Conservation (phyloP, 2,329 filamentous ascomycete genomes). For the Alternaria sp. region DNA sequence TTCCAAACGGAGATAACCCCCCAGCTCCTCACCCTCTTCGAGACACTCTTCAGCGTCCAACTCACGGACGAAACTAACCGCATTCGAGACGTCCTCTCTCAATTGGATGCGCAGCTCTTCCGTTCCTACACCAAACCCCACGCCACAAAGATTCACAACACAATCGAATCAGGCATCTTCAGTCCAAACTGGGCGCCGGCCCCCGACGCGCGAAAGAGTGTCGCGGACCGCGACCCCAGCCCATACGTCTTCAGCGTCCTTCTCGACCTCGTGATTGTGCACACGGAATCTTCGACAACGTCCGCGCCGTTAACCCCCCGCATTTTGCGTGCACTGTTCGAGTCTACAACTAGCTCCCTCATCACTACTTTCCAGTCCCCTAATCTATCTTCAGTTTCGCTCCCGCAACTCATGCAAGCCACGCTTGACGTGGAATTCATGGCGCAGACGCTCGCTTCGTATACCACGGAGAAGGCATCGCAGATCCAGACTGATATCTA, state of each 20-base stretch:
- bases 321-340: conserved; percentile 86
- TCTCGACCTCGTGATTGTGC: conserved; percentile 85
- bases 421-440: conserved; percentile 98
- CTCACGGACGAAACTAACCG: conserved; percentile 93
- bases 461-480: conserved; percentile 82
- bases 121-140: conserved; percentile 83
- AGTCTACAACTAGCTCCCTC: conserved; percentile 80
- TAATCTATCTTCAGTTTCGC: conserved; percentile 70
- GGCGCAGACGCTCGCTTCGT: conserved; percentile 89
- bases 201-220: conserved; percentile 40
- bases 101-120: conserved; percentile 92
- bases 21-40: conserved; percentile 88
- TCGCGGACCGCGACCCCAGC: conserved; percentile 73
- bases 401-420: conserved; percentile 91
- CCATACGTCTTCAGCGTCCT: conserved; percentile 91
- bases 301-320: conserved; percentile 77
- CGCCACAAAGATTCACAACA: conserved; percentile 63
- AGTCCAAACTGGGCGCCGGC: conserved; percentile 75
- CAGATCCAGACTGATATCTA: conserved; percentile 91
- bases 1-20: conserved; percentile 85
- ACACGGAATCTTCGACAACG: conserved; percentile 71
- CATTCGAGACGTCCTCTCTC: conserved; percentile 85
- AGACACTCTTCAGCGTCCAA: conserved; percentile 92
- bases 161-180: conserved; percentile 76
- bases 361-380: conserved; percentile 72